Conservation (phyloP, 73 alveolate genomes). For the Tetrahymena elliotti region DNA sequence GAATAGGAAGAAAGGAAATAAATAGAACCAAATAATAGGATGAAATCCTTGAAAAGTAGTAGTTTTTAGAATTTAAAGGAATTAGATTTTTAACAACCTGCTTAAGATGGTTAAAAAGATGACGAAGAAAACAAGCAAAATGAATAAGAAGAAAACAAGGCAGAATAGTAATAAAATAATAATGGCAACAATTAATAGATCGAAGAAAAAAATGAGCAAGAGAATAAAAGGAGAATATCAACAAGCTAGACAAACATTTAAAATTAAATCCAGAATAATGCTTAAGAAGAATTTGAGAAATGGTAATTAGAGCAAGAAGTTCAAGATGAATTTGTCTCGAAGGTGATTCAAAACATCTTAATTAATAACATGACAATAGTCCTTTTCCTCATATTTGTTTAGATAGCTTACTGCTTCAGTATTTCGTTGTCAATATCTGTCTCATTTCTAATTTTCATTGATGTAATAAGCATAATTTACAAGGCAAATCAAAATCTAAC, state of each 20-base stretch:
- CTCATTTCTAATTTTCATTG: neutral
- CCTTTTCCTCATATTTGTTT: neutral
- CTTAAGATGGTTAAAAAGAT: neutral
- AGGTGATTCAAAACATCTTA: neutral
- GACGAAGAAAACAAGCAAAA: neutral
- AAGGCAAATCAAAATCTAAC: neutral
- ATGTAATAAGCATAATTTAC: neutral
- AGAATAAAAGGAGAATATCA: neutral
- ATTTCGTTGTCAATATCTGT: neutral
- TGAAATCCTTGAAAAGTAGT: neutral
- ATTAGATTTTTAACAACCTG: neutral
- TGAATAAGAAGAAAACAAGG: neutral
- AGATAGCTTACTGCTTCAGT: neutral
- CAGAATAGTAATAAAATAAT: no score
- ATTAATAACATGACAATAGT: neutral
- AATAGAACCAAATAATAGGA: neutral
- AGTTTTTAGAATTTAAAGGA: neutral
- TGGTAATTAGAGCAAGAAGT: neutral
- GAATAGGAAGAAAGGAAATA: neutral
- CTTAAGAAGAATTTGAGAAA: neutral
- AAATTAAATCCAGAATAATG: neutral
- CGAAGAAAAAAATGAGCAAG: neutral
- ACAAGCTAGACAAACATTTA: neutral
- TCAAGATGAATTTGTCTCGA: neutral
- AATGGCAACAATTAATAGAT: neutral